A percentile compares a stretch with the other conserved stretches of the same genome.
Conservation (phyloP, 2,329 filamentous ascomycete species). For the Aspergillus clavatus region DNA sequence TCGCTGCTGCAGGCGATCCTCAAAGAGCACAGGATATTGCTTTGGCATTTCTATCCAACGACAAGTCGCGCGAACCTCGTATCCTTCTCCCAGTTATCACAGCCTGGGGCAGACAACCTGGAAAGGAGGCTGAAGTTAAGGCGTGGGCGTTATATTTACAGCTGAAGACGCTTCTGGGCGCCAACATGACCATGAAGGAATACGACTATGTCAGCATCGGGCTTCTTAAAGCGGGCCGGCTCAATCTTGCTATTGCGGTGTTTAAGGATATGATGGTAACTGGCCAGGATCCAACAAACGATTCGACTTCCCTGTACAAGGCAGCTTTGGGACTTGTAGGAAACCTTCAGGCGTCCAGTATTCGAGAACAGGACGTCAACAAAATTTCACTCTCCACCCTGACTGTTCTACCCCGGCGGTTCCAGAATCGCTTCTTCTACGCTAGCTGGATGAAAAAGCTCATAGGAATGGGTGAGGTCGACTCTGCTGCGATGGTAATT, state of each 20-base stretch:
- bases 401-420: slow-evolving; percentile 48
- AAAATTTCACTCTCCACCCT: slow-evolving; percentile 47
- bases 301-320: slow-evolving; percentile 43
- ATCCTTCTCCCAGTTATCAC: slow-evolving; percentile 62
- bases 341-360: slow-evolving; percentile 39
- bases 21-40: slow-evolving; percentile 49
- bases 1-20: slow-evolving; percentile 44
- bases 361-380: slow-evolving; percentile 43
- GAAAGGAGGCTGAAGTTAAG: slow-evolving; percentile 47
- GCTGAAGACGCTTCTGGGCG: slow-evolving; percentile 57
- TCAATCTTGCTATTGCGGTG: slow-evolving; percentile 64
- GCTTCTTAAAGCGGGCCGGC: slow-evolving; percentile 62
- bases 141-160: slow-evolving; percentile 66
- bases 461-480: slow-evolving; percentile 65
- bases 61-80: slow-evolving; percentile 41
- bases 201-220: slow-evolving; percentile 70
- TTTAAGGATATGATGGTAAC: slow-evolving; percentile 88
- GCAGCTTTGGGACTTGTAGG: slow-evolving; percentile 37
- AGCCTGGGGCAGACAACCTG: slow-evolving; percentile 55
- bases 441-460: slow-evolving; percentile 85
- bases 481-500: slow-evolving; percentile 67
- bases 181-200: slow-evolving; percentile 63
- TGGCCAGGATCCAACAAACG: slow-evolving; percentile 43
- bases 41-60: slow-evolving; percentile 36
- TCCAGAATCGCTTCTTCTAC: slow-evolving; percentile 74